These are phyloP conservation scores for Plantago rigida DNA, from an alignment of 305 asterid species.

Conservation along the genomic window DNA sequence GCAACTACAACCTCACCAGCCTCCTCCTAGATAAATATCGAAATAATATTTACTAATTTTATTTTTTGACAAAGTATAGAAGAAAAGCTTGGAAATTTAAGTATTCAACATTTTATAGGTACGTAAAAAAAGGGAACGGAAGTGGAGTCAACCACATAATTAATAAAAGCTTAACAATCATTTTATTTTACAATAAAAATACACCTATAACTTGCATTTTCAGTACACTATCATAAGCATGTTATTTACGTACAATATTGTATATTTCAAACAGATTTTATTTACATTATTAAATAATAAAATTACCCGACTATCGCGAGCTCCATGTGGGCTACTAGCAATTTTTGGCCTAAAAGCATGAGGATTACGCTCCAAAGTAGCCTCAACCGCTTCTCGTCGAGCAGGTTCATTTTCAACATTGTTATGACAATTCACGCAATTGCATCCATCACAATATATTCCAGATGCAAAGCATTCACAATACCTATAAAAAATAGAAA, in stretches of 20 bases:
- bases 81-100: no score
- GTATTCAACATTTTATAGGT: no score
- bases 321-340: conserved; percentile 86
- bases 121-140: no score
- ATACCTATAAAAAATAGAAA: conserved; percentile 36
- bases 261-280: conserved; percentile 15
- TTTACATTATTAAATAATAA: conserved; percentile 1
- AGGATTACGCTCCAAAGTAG: conserved; percentile 89
- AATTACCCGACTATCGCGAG: conserved; percentile 68
- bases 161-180: no score
- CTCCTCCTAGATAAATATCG: conserved; percentile 50
- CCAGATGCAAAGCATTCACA: conserved; percentile 98
- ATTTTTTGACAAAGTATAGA: no score
- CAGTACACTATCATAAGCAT: no score
- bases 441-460: conserved; percentile 83
- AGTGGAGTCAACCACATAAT: no score
- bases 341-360: conserved; percentile 94
- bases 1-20: conserved; percentile 53
- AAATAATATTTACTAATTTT: neutral
- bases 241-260: neutral
- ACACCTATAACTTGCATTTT: no score
- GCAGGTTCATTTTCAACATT: conserved; percentile 79
- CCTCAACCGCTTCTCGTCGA: conserved; percentile 87
- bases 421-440: conserved; percentile 81
- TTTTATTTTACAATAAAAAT: no score